Conservation (phyloP, 257 asterid genomes). For the Plantago ovata region DNA sequence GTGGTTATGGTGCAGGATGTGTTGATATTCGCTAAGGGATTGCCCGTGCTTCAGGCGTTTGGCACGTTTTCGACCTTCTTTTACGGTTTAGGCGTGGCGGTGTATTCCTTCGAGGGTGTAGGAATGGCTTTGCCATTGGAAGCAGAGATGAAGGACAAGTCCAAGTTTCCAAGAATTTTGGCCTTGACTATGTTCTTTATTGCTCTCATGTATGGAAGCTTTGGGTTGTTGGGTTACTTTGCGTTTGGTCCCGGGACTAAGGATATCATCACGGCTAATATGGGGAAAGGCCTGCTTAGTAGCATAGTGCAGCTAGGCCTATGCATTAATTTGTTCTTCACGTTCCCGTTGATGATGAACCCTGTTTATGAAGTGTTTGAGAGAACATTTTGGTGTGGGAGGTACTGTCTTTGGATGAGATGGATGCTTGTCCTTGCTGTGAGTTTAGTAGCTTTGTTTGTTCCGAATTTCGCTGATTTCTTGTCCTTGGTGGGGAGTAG, state of each 20-base stretch:
- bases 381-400: conserved; percentile 72
- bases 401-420: conserved; percentile 73
- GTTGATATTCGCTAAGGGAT: conserved; percentile 36
- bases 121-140: conserved; percentile 87
- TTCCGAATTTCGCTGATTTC: conserved; percentile 87
- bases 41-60: conserved; percentile 62
- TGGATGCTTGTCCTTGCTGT: conserved; percentile 62
- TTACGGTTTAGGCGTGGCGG: conserved; percentile 85
- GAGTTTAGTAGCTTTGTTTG: conserved; percentile 54
- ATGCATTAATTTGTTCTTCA: conserved; percentile 59
- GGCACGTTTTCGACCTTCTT: conserved; percentile 59
- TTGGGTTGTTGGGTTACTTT: conserved; percentile 75
- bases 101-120: conserved; percentile 83
- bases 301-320: conserved; percentile 67
- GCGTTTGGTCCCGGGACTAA: conserved; percentile 70
- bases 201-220: conserved; percentile 57
- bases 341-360: conserved; percentile 87
- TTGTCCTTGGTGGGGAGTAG: conserved; percentile 84
- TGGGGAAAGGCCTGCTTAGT: conserved; percentile 65
- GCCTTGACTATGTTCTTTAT: conserved; percentile 66
- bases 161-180: conserved; percentile 55
- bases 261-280: conserved; percentile 81
- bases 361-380: conserved; percentile 87
- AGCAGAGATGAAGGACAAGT: conserved; percentile 67
- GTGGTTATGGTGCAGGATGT: conserved; percentile 75